phyloP scores from a whole-genome alignment of 768 basidiomycete species.

The Tylopilus vinaceipallidus region DNA sequence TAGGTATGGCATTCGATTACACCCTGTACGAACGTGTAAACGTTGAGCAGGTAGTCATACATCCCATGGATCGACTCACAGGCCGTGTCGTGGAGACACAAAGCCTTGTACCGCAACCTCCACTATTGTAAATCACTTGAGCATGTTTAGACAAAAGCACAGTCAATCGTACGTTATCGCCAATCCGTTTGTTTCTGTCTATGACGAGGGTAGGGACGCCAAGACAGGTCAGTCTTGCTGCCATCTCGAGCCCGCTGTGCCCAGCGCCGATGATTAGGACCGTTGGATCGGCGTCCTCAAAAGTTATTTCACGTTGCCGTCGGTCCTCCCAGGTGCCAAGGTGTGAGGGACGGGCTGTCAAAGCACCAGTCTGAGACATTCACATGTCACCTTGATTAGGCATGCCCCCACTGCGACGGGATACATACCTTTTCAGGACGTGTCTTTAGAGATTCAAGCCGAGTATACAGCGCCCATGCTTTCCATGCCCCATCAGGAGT shows the following conservation, averaged over 20 bases:
- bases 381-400: no score
- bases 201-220: constrained; percentile 53
- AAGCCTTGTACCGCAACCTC: constrained; percentile 55
- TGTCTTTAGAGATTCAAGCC: constrained; percentile 53
- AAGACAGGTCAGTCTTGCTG: constrained; percentile 58
- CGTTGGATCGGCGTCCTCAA: constrained; percentile 46
- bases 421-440: constrained; percentile 45
- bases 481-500: constrained; percentile 46
- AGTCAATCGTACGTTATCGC: constrained; percentile 39
- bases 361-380: constrained; percentile 29
- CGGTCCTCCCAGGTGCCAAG: constrained; percentile 52
- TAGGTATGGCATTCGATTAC: constrained; percentile 53
- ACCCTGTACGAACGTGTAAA: constrained; percentile 35
- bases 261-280: constrained; percentile 66
- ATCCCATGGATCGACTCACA: constrained; percentile 35
- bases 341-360: constrained; percentile 40
- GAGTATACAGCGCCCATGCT: constrained; percentile 58
- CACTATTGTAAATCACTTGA: constrained; percentile 32
- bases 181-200: constrained; percentile 48
- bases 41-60: constrained; percentile 2
- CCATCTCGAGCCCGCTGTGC: constrained; percentile 62
- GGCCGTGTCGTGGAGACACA: constrained; percentile 53
- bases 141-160: neutral
- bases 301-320: constrained; percentile 41
- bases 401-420: neutral